A percentile compares a stretch with the other conserved stretches of the same genome.
phyloP scores from a whole-genome alignment of 352 stramenopile species.

The Phytophthora pisi region DNA sequence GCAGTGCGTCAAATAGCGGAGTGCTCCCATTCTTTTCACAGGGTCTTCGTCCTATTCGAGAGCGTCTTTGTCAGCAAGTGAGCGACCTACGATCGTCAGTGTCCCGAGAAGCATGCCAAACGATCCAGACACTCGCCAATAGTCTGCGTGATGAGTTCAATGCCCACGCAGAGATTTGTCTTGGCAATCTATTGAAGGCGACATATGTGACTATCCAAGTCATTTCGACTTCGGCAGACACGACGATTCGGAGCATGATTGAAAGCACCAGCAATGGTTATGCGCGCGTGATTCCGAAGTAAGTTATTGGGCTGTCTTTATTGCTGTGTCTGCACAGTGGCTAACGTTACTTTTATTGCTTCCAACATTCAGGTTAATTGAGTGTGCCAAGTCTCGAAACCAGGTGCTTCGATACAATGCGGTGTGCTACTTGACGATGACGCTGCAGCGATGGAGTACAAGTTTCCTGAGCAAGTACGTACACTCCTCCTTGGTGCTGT shows the following conservation, averaged over 20 bases:
- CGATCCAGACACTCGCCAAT: constrained; percentile 68
- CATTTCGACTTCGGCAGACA: constrained; percentile 77
- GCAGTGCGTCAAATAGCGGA: constrained; percentile 34
- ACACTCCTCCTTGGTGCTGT: not conserved
- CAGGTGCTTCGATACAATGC: constrained; percentile 77
- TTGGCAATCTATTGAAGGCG: constrained; percentile 76
- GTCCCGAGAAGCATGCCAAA: constrained; percentile 72
- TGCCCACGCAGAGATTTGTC: constrained; percentile 70
- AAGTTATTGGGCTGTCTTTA: constrained; percentile 16
- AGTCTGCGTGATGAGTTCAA: constrained; percentile 79
- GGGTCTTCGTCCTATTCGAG: constrained; percentile 59
- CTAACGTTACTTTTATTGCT: constrained; percentile 7
- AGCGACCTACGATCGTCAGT: constrained; percentile 81
- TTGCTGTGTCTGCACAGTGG: not conserved
- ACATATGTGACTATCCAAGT: constrained; percentile 90
- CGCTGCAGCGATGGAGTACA: constrained; percentile 65
- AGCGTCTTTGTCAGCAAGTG: constrained; percentile 76
- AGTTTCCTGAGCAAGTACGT: constrained; percentile 78
- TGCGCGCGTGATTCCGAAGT: constrained; percentile 75
- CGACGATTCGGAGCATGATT: constrained; percentile 77
- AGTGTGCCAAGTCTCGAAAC: constrained; percentile 76
- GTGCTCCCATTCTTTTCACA: constrained; percentile 39
- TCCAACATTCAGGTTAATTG: constrained; percentile 55
- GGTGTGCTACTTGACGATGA: constrained; percentile 80
- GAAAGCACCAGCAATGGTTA: constrained; percentile 80